phyloP scores from a whole-genome alignment of 139 green algal species.

The Coelastrella sp. region DNA sequence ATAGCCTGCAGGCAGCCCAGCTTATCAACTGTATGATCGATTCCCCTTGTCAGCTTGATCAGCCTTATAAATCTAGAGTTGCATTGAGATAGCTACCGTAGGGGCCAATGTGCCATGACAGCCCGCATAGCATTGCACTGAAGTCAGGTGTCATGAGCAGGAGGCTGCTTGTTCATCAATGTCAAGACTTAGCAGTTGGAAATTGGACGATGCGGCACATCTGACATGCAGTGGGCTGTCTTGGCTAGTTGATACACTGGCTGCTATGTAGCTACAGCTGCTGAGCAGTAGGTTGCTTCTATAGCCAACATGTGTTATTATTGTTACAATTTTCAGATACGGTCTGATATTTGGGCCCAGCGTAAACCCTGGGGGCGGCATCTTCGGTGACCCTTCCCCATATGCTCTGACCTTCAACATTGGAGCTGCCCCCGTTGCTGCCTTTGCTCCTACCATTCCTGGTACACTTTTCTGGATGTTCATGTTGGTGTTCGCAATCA shows the following conservation, averaged over 20 bases:
- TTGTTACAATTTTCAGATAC: constrained; percentile 2
- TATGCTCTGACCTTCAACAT: constrained; percentile 22
- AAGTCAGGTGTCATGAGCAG: too few relatives aligned
- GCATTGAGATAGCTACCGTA: too few relatives aligned
- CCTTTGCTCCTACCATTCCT: constrained; percentile 35
- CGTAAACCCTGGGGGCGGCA: neutral
- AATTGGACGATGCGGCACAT: too few relatives aligned
- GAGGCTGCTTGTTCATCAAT: too few relatives aligned
- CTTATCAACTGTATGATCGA: neutral
- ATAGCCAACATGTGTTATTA: too few relatives aligned
- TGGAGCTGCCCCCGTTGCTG: neutral
- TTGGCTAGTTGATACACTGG: too few relatives aligned
- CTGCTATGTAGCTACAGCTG: too few relatives aligned
- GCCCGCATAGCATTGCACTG: too few relatives aligned
- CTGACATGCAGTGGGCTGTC: too few relatives aligned
- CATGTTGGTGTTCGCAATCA: constrained; percentile 40
- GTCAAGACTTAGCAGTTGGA: too few relatives aligned
- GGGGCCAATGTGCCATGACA: too few relatives aligned
- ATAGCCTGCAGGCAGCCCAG: neutral
- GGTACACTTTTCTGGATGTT: constrained; percentile 52
- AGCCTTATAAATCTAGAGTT: neutral
- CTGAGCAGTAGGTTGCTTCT: neutral
- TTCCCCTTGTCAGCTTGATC: neutral
- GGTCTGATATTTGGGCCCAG: neutral
- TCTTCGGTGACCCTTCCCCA: constrained; percentile 17